These are phyloP conservation scores for Aegilops umbellulata DNA, from an alignment of 176 grass and related monocot species.

Conservation along the genomic window DNA sequence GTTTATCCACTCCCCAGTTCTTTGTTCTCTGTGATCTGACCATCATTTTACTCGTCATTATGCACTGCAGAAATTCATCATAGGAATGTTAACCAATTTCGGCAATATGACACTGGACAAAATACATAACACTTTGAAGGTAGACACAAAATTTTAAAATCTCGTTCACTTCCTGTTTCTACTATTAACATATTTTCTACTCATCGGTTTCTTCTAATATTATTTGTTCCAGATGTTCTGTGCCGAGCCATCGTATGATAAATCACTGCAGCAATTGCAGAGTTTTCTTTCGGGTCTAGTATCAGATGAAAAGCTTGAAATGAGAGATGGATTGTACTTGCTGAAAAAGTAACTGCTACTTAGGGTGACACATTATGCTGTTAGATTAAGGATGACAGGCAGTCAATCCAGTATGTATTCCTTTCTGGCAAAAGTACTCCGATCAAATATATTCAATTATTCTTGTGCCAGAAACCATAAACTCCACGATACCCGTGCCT, in stretches of 20 bases:
- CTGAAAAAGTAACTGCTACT: conserved; percentile 46
- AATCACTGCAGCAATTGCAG: conserved; percentile 89
- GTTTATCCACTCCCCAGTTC: neutral
- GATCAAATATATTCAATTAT: neutral
- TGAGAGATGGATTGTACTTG: conserved; percentile 75
- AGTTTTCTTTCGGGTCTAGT: conserved; percentile 81
- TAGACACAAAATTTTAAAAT: neutral
- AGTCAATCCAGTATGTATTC: neutral
- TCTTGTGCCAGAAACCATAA: neutral
- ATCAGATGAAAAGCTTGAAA: conserved; percentile 84
- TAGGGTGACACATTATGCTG: neutral
- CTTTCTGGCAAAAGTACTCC: neutral
- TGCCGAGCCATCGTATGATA: conserved; percentile 90
- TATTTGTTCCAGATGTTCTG: conserved; percentile 82
- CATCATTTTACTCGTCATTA: conserved; percentile 5
- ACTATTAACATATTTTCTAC: neutral
- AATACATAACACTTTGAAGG: conserved; percentile 99
- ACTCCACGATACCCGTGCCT: neutral
- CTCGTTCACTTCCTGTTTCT: neutral
- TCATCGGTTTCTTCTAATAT: neutral
- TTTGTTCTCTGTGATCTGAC: neutral
- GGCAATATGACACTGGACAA: conserved; percentile 85
- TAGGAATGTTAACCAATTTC: conserved; percentile 93
- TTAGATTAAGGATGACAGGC: conserved; percentile 10
- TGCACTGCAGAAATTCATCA: conserved; percentile 88